Percentiles rank a stretch among this genome's conserved stretches.
Evolutionary conservation across 1,284 basidiomycete species (phyloP).

Genomic region (Trichosporon ovoides): DNA sequence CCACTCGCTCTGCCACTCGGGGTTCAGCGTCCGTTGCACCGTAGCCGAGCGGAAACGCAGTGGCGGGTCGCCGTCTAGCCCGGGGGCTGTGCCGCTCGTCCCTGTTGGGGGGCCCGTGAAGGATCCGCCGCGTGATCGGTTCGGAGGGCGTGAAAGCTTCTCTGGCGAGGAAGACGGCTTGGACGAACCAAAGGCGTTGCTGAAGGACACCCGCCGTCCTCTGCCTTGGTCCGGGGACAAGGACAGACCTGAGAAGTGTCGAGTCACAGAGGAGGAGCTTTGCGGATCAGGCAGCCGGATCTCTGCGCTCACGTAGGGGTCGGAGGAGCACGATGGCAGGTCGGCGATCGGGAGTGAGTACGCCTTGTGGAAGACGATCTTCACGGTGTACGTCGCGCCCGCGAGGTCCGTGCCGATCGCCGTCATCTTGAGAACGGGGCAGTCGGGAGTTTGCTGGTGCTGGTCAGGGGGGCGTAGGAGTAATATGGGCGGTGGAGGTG

Average conservation of each 20-base stretch:
- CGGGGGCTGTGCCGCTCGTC: not conserved
- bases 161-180: too few relatives aligned
- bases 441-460: not conserved
- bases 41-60: slow-evolving; percentile 51
- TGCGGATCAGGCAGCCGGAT: slow-evolving; percentile 18
- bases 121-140: too few relatives aligned
- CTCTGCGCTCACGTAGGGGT: slow-evolving; percentile 50
- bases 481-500: too few relatives aligned
- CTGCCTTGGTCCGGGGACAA: not conserved
- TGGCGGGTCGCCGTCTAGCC: slow-evolving; percentile 33
- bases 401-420: slow-evolving; percentile 6
- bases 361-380: slow-evolving; percentile 50
- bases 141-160: too few relatives aligned
- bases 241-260: not conserved
- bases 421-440: slow-evolving; percentile 10
- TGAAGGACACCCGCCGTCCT: too few relatives aligned
- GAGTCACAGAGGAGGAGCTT: not conserved
- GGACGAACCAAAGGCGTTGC: too few relatives aligned
- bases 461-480: too few relatives aligned
- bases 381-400: slow-evolving; percentile 45
- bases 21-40: slow-evolving; percentile 45
- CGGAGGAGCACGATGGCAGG: slow-evolving; percentile 45
- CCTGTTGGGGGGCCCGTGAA: not conserved
- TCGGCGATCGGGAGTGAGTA: slow-evolving; percentile 51
- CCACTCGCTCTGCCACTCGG: slow-evolving; percentile 50